These are phyloP conservation scores for Debaryomycetaceae sp. DNA, from an alignment of 1,139 yeast genomes.

Conservation along the genomic window DNA sequence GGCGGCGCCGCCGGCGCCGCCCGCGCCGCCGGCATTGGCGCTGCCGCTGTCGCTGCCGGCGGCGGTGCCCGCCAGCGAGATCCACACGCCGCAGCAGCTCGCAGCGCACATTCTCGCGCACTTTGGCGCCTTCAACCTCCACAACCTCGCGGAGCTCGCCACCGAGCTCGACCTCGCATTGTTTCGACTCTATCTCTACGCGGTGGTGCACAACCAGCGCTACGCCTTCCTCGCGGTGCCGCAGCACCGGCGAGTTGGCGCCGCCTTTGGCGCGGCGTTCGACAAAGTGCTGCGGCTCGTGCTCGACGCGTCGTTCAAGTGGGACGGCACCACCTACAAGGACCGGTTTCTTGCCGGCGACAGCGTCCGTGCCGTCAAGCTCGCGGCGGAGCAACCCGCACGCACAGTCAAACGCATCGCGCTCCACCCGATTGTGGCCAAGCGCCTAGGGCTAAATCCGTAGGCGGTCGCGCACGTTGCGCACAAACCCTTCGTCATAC, in stretches of 20 bases:
- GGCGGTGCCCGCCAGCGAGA: no score
- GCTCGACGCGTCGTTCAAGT: conserved; percentile 2
- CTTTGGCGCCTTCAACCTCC: conserved; percentile 1
- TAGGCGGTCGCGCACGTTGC: conserved; percentile 38
- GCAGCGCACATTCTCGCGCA: conserved; percentile 1
- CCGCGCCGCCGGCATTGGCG: background rate
- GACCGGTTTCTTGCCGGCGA: conserved; percentile 4
- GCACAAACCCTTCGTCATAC: conserved; percentile 63
- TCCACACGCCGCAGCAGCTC: background rate
- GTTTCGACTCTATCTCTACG: conserved; percentile 10
- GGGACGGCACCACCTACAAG: conserved; percentile 7
- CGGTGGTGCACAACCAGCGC: conserved; percentile 5
- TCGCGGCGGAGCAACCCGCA: background rate
- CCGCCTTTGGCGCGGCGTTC: background rate
- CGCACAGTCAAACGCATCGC: conserved; percentile 2
- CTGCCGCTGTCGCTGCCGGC: background rate
- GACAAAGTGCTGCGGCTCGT: background rate
- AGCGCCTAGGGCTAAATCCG: conserved; percentile 5
- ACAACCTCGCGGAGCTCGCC: background rate
- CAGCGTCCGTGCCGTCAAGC: background rate
- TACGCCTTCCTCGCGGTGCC: conserved; percentile 4
- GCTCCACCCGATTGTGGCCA: conserved; percentile 4
- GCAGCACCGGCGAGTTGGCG: background rate
- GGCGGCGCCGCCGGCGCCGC: conserved; percentile 1
- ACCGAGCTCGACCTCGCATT: conserved; percentile 2